Conservation (phyloP, 202 grass and related monocot species). For the Panicum virgatum region DNA sequence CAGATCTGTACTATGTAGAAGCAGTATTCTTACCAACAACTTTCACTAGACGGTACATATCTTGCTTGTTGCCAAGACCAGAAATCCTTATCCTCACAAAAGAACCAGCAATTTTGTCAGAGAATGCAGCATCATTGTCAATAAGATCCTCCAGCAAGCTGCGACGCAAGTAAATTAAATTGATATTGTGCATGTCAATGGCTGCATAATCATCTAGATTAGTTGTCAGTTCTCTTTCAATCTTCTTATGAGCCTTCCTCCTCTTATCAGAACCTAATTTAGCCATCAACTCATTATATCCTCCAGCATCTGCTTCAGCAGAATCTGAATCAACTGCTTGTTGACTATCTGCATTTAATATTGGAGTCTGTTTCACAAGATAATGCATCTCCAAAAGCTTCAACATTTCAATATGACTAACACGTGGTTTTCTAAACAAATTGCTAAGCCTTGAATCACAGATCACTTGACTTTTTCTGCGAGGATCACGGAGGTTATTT, state of each 20-base stretch:
- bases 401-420: constrained; percentile 85
- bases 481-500: constrained; percentile 84
- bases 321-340: constrained; percentile 53
- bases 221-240: constrained; percentile 53
- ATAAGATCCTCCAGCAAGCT: constrained; percentile 84
- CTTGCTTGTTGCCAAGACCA: constrained; percentile 80
- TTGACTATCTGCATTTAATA: constrained; percentile 48
- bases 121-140: constrained; percentile 66
- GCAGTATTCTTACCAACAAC: constrained; percentile 73
- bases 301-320: constrained; percentile 58
- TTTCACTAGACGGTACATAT: constrained; percentile 98
- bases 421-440: constrained; percentile 72
- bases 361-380: constrained; percentile 64
- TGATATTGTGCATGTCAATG: constrained; percentile 94
- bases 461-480: constrained; percentile 84
- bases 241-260: constrained; percentile 66
- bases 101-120: constrained; percentile 78
- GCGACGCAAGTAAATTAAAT: constrained; percentile 88
- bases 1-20: background rate
- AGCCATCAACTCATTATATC: constrained; percentile 46
- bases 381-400: constrained; percentile 92
- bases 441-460: constrained; percentile 77
- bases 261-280: constrained; percentile 55
- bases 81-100: constrained; percentile 95
- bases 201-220: constrained; percentile 90